Evolutionary conservation across 208 protist genomes (phyloP), one percentile per base, ranked within the genome.

Genomic region (Lotmaria passim): DNA sequence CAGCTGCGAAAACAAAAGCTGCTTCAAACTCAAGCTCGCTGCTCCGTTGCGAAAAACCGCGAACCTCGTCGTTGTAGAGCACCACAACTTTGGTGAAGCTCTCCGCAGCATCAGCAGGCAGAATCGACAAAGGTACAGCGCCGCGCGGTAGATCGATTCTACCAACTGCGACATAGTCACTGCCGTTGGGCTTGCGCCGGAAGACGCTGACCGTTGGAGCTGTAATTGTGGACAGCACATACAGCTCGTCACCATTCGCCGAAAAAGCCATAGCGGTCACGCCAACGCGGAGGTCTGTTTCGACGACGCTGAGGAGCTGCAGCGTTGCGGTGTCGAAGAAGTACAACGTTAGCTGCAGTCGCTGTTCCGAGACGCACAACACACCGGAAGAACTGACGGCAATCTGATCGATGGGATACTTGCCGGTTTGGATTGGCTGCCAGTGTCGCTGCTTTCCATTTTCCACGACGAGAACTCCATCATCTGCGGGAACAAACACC

Each of bases 251-350:
- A 14, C 70, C 88, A 41, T 73, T 73, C 21, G 74, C 63, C 3
- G 83, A 88, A 60, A 93, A 96, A 2, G 52, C 52, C 53, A 93
- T 69, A 24, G 83, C 58, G 19, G 78, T 33, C 5, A 93, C 77
- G 36, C 77, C 51, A 17, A 87, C 81, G 21, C 44, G 69, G 0
- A 86, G 78, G 47, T 90, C 63, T 21, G 90, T 70, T 3, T 79
- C 71, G 6, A 90, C 46, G n/a, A 70, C 59, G 10, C 86, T 66
- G 30, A 93, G 21, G 10, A 71, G 43, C 51, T 76, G 69, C 46
- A 69, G 71, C 7, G 77, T 70, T 23, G 79, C 68, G 10, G 55
- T 69, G n/a, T 79, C 73, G 78, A 86, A 93, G 41, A 93, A 81
- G 46, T 82, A 75, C 7, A 96, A 51, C 4, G 69, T 51, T 17